Base-by-base conservation (phyloP, 2,329 filamentous ascomycete genomes). In the Cordyceps pruinosa region DNA sequence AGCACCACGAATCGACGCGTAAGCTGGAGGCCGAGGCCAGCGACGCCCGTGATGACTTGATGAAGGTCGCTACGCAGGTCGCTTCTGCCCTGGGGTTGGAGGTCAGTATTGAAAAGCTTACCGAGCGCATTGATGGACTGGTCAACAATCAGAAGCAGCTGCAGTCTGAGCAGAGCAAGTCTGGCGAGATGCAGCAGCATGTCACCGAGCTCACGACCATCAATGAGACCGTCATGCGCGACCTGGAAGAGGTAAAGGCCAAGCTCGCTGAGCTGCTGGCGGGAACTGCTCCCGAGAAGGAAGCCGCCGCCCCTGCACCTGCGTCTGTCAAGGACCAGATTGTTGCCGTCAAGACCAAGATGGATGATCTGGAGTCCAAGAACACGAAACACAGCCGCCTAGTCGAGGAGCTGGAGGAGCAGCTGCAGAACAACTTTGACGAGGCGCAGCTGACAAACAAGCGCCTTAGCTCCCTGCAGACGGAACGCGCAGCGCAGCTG, bases 401-500 rank as follows among this genome's bases (percentile, higher is more conserved):
- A 13, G 90, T 99, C 9, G 90, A 97, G 70, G 93, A 99, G 73
- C 85, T 99, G 5, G 94, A 99, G 72, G 93, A 97, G 66, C 94
- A 99, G 72, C 84, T 99, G 55, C 92, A 93, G 68, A 90, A 82
- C 69, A 97, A 94, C 74, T 99, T 91, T 72, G 94, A 99, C 67
- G 89, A 96, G 69, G 91, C 93, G 59, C 90, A 97, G 68, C 78
- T 84, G 59, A 86, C 87, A 13, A 91, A 84, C 70, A 96, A 96
- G 74, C 86, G 93, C 55, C 76, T 97, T 54, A 97, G 92, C 53
- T 86, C 88, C 48, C 78, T 93, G 49, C 87, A 91, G 67, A 83
- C 84, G 19, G 88, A 92, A 72, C 86, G 87, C 48, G 83, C 86
- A 60, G 78, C 80, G 53, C 86, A 92, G 65, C 73, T 96, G 37